Evolutionary conservation across 495 filamentous ascomycete genomes (phyloP).

Genomic region (Aspergillus sparsus): DNA sequence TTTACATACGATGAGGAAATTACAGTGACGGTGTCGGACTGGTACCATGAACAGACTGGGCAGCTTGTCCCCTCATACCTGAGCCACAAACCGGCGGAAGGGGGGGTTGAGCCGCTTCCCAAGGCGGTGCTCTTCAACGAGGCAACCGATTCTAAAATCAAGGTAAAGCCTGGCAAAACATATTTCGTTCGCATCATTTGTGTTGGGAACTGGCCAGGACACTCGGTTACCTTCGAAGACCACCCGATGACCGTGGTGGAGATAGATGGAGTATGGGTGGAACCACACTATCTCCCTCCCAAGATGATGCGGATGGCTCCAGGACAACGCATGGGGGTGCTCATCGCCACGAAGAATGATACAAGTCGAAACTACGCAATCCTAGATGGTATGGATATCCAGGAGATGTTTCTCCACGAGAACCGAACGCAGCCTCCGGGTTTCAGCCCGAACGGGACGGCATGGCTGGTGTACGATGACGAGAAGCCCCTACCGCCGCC

Average conservation of each 20-base stretch:
- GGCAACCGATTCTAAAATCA: conserved; percentile 43
- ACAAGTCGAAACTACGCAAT: conserved; percentile 53
- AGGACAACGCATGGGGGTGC: conserved; percentile 71
- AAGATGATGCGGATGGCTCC: conserved; percentile 62
- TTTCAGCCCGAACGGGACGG: conserved; percentile 73
- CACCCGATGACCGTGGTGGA: conserved; percentile 67
- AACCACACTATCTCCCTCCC: conserved; percentile 52
- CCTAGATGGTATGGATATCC: conserved; percentile 58
- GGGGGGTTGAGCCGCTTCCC: conserved; percentile 63
- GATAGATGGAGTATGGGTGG: conserved; percentile 69
- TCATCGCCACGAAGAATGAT: conserved; percentile 58
- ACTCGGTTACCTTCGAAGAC: conserved; percentile 53
- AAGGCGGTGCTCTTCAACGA: conserved; percentile 72
- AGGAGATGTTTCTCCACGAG: conserved; percentile 54
- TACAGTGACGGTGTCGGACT: conserved; percentile 64
- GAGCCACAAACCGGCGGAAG: conserved; percentile 45
- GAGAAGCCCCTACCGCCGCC: conserved; percentile 58
- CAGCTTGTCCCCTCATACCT: conserved; percentile 44
- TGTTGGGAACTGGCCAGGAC: conserved; percentile 59
- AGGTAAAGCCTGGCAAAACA: conserved; percentile 50
- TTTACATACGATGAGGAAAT: conserved; percentile 69
- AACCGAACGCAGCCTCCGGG: conserved; percentile 26
- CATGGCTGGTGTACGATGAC: conserved; percentile 75
- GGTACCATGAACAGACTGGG: conserved; percentile 62
- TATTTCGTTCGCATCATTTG: conserved; percentile 74